These are phyloP conservation scores for Rhodotorula babjevae DNA, from an alignment of 768 basidiomycete genomes.

Conservation along the genomic window DNA sequence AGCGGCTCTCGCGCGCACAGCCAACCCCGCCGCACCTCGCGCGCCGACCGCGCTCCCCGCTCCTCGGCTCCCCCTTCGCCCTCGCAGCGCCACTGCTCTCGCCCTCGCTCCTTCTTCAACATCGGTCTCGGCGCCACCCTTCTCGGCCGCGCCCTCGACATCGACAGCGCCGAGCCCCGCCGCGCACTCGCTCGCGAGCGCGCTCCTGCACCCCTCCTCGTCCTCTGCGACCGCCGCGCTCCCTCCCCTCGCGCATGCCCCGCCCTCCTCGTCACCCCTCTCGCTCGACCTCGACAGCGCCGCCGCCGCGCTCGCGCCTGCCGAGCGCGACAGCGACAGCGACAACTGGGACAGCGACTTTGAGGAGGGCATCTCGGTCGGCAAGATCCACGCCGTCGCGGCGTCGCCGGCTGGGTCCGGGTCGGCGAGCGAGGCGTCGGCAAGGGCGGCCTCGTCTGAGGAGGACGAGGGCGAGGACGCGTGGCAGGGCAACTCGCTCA, in stretches of 20 bases:
- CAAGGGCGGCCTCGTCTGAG: no score
- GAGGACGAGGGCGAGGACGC: slow-evolving; percentile 9
- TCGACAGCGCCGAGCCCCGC: neutral
- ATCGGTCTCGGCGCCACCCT: no score
- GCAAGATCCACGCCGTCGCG: slow-evolving; percentile 62
- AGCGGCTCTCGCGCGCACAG: no score
- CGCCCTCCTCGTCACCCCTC: no score
- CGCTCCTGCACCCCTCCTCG: neutral
- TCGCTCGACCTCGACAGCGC: no score
- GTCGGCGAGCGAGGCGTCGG: neutral
- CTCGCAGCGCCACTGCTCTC: slow-evolving; percentile 14
- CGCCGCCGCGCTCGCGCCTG: no score
- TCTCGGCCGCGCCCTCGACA: no score
- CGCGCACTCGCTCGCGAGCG: neutral
- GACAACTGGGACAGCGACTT: slow-evolving; percentile 99
- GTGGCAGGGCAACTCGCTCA: slow-evolving; percentile 18
- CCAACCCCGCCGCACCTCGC: neutral
- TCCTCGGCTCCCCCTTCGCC: neutral
- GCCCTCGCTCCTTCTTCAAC: no score
- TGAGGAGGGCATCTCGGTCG: slow-evolving; percentile 82
- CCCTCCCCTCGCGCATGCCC: no score
- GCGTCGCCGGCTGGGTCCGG: neutral
- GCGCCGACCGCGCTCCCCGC: neutral
- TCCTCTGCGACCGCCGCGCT: no score
- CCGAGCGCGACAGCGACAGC: slow-evolving; percentile 55